A percentile compares a stretch with the other conserved stretches of the same genome.
These are phyloP conservation scores for Flueggea neowawraea DNA, from an alignment of 441 rosid species.

Conservation along the genomic window DNA sequence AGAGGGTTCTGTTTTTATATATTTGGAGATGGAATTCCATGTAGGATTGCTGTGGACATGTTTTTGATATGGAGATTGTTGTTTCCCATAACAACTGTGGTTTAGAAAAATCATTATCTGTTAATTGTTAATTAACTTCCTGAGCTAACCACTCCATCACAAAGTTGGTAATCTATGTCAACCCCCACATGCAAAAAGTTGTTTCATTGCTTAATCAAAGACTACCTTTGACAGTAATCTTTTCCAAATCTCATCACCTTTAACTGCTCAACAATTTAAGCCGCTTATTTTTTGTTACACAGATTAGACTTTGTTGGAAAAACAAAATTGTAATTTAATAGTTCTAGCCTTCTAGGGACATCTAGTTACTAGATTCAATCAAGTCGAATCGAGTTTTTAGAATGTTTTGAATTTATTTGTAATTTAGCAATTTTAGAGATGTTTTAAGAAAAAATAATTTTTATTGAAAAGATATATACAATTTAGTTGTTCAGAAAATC, in stretches of 20 bases:
- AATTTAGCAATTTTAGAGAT: too few relatives aligned
- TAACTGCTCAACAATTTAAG: too few relatives aligned
- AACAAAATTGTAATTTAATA: too few relatives aligned
- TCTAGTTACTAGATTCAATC: too few relatives aligned
- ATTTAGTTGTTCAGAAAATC: too few relatives aligned
- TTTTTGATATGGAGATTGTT: conserved; percentile 7
- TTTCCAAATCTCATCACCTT: not conserved
- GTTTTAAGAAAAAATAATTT: too few relatives aligned
- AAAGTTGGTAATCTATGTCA: conserved; percentile 37
- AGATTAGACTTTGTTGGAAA: too few relatives aligned
- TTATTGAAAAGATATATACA: too few relatives aligned
- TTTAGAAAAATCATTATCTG: conserved; percentile 9
- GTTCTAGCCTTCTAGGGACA: too few relatives aligned
- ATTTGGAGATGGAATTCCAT: conserved; percentile 49
- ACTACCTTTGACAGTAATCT: not conserved
- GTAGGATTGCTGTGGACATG: conserved; percentile 27
- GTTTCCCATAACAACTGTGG: conserved; percentile 26
- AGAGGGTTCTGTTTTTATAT: conserved; percentile 6
- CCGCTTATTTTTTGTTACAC: too few relatives aligned
- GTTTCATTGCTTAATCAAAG: conserved; percentile 17
- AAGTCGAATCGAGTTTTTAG: too few relatives aligned
- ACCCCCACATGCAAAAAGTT: conserved; percentile 66
- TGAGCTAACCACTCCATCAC: conserved; percentile 51
- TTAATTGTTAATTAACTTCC: conserved; percentile 16
- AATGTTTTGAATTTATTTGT: too few relatives aligned